phyloP scores from a whole-genome alignment of 176 grass and related monocot genomes.

The Areca catechu region DNA sequence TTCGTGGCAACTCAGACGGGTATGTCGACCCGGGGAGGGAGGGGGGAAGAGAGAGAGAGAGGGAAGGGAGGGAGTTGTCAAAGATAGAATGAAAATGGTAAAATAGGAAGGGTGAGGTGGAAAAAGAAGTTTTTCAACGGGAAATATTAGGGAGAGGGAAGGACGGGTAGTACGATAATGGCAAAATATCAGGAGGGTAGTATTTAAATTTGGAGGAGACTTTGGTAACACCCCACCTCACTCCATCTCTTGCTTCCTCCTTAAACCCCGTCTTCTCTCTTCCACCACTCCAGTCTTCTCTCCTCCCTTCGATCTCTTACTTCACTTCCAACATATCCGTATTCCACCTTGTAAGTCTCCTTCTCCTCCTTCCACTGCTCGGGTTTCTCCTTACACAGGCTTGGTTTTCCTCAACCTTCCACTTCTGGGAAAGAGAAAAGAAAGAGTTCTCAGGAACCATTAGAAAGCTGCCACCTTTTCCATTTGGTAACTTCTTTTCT shows the following conservation, averaged over 20 bases:
- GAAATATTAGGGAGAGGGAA: no score
- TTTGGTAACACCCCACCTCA: conserved; percentile 31
- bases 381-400: not conserved
- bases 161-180: no score
- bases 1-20: no score
- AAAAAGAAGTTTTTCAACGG: no score
- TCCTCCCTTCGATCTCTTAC: conserved; percentile 15
- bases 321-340: conserved; percentile 47
- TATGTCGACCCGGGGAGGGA: no score
- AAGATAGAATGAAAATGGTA: no score
- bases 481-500: not conserved
- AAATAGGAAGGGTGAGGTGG: no score
- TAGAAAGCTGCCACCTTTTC: conserved; percentile 13
- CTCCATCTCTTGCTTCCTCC: conserved; percentile 46
- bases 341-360: conserved; percentile 59
- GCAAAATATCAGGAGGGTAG: no score
- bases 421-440: not conserved
- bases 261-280: conserved; percentile 16
- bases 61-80: no score
- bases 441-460: not conserved
- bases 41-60: no score
- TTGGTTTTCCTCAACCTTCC: no score
- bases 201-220: conserved; percentile 44
- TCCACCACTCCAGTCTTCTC: no score
- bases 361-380: conserved; percentile 16